These are phyloP conservation scores for Elaeagnus macrophylla DNA, from an alignment of 306 rosid genomes.

Conservation along the genomic window DNA sequence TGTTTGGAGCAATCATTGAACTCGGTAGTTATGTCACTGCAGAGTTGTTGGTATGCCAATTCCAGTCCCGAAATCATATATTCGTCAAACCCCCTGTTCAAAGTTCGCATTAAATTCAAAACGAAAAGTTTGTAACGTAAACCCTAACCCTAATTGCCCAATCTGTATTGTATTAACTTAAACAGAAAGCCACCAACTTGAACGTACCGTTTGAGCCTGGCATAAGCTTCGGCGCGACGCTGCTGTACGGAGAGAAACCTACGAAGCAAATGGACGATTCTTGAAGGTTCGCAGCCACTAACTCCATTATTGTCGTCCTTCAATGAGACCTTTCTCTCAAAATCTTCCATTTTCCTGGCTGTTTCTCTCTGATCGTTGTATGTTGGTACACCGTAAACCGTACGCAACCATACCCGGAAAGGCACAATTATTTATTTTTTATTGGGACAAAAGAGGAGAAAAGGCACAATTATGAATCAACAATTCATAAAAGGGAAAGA, in stretches of 20 bases:
- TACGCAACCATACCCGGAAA: too few relatives aligned
- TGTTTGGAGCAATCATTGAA: constrained; percentile 77
- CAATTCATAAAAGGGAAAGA: too few relatives aligned
- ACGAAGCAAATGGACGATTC: constrained; percentile 40
- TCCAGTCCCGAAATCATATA: constrained; percentile 61
- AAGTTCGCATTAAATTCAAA: neutral
- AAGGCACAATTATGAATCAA: too few relatives aligned
- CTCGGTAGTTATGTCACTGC: constrained; percentile 68
- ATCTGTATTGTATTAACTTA: neutral
- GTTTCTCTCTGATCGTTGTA: neutral
- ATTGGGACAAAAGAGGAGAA: too few relatives aligned
- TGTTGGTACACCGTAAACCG: too few relatives aligned
- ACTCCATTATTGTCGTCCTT: constrained; percentile 26
- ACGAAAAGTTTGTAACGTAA: neutral
- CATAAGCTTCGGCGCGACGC: constrained; percentile 71
- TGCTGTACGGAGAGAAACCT: constrained; percentile 52
- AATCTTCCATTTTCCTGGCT: constrained; percentile 37
- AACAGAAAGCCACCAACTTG: neutral
- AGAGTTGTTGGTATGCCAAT: constrained; percentile 57
- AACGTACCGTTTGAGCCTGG: constrained; percentile 52
- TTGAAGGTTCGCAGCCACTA: constrained; percentile 11
- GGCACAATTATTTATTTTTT: too few relatives aligned
- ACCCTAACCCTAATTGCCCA: neutral
- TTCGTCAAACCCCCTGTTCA: constrained; percentile 63
- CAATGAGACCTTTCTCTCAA: constrained; percentile 51